phyloP scores from a whole-genome alignment of 176 grass and related monocot genomes.

The Eleusine coracana region DNA sequence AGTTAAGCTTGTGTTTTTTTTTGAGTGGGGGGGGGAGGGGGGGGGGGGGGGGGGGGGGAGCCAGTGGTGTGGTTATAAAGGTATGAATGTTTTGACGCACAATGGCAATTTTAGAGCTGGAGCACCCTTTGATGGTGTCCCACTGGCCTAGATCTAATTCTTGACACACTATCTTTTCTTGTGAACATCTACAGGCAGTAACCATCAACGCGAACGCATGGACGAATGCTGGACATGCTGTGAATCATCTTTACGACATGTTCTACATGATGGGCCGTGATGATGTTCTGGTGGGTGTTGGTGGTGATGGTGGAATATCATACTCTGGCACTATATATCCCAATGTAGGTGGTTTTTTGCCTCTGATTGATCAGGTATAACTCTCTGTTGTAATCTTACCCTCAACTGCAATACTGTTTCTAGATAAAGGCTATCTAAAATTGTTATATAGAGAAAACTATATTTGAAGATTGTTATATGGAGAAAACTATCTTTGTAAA shows the following conservation, averaged over 20 bases:
- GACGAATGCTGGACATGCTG: constrained; percentile 76
- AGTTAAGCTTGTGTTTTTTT: no score
- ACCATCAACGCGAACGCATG: constrained; percentile 70
- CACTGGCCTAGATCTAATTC: not conserved
- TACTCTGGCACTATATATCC: constrained; percentile 60
- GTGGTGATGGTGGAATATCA: constrained; percentile 87
- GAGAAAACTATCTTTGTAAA: not conserved
- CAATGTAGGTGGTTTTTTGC: constrained; percentile 75
- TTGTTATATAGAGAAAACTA: not conserved
- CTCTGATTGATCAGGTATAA: constrained; percentile 78
- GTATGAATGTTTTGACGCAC: not conserved
- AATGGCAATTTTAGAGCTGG: not conserved
- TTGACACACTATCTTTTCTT: not conserved
- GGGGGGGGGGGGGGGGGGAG: no score
- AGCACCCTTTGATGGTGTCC: not conserved
- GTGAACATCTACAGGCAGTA: constrained; percentile 50
- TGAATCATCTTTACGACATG: constrained; percentile 81
- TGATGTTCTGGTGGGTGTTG: constrained; percentile 74
- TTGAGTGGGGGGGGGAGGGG: no score
- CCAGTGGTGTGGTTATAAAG: not conserved
- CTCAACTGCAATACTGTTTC: not conserved
- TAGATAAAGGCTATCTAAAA: not conserved
- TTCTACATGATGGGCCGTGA: constrained; percentile 92
- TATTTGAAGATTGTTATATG: not conserved
- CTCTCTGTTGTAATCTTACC: not conserved